A percentile compares a stretch with the other conserved stretches of the same genome.
Conservation (phyloP, 2,329 filamentous ascomycete genomes). For the Stachybotrys chlorohalonatus region DNA sequence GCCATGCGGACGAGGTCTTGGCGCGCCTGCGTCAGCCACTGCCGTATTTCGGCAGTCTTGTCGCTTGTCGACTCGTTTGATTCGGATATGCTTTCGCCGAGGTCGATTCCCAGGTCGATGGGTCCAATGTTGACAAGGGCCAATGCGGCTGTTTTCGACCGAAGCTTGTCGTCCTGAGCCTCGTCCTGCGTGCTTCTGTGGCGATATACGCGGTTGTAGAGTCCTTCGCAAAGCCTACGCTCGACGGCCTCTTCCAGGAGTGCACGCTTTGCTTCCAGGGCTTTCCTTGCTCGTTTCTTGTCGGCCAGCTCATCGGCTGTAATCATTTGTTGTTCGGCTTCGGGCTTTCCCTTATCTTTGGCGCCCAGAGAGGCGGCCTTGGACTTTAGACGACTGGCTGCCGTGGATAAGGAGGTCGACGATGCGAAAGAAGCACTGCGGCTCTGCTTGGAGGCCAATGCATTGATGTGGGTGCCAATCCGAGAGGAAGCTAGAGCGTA, state of each 20-base stretch:
- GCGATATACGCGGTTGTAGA: constrained; percentile 83
- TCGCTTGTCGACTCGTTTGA: constrained; percentile 49
- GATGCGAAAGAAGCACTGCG: constrained; percentile 53
- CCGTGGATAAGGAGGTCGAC: constrained; percentile 43
- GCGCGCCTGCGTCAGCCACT: constrained; percentile 63
- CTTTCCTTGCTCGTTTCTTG: constrained; percentile 66
- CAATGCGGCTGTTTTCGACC: constrained; percentile 87
- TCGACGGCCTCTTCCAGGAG: constrained; percentile 88
- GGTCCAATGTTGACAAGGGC: constrained; percentile 86
- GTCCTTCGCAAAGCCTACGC: constrained; percentile 70
- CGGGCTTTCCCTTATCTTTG: constrained; percentile 41
- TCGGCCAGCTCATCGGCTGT: constrained; percentile 77
- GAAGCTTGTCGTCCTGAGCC: constrained; percentile 85
- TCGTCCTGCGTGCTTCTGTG: constrained; percentile 90
- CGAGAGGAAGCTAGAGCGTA: constrained; percentile 73
- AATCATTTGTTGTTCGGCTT: constrained; percentile 71
- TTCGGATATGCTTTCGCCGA: constrained; percentile 48
- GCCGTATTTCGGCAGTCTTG: constrained; percentile 58
- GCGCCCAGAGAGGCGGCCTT: constrained; percentile 45
- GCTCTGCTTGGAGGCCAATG: constrained; percentile 65
- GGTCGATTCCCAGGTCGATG: constrained; percentile 72
- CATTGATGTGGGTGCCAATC: constrained; percentile 78
- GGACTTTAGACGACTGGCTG: constrained; percentile 45
- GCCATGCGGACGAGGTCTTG: constrained; percentile 70
- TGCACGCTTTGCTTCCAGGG: constrained; percentile 67